Conservation (phyloP, 306 rosid genomes). For the Datisca glomerata region DNA sequence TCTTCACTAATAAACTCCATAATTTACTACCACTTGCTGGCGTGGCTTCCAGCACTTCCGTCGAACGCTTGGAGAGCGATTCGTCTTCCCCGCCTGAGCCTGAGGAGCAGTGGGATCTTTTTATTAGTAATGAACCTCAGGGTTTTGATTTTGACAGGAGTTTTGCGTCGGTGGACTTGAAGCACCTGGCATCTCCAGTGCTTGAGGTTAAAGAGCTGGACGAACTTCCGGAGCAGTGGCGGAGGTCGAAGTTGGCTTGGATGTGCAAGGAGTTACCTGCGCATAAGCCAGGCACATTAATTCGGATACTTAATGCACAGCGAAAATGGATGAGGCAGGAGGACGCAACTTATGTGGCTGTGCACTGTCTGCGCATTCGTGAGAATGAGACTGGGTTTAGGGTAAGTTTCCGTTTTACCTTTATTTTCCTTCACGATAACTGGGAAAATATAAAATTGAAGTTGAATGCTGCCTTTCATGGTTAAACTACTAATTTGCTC, state of each 20-base stretch:
- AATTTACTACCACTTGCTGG: not conserved
- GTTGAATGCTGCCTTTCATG: not conserved
- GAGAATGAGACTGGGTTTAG: conserved; percentile 63
- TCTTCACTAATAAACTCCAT: not conserved
- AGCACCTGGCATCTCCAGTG: conserved; percentile 21
- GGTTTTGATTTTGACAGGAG: conserved; percentile 19
- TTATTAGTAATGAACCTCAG: conserved; percentile 9
- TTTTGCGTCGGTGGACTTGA: conserved; percentile 23
- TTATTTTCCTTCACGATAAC: not conserved
- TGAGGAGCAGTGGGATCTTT: conserved; percentile 9
- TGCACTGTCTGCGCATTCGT: conserved; percentile 81
- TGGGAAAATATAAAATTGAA: not conserved
- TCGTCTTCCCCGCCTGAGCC: conserved; percentile 3
- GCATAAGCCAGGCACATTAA: conserved; percentile 33
- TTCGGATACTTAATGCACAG: conserved; percentile 64
- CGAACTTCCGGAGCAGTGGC: conserved; percentile 59
- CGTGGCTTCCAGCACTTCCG: conserved; percentile 17
- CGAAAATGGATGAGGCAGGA: conserved; percentile 73
- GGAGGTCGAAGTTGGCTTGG: conserved; percentile 52
- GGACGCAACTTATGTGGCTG: conserved; percentile 47
- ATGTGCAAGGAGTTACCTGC: conserved; percentile 46
- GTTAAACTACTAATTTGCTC: not conserved
- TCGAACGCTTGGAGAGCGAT: conserved; percentile 21
- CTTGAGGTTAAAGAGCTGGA: conserved; percentile 38
- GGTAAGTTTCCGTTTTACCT: conserved; percentile 20